phyloP scores from a whole-genome alignment of 495 filamentous ascomycete genomes.

The Daldinia grandis region DNA sequence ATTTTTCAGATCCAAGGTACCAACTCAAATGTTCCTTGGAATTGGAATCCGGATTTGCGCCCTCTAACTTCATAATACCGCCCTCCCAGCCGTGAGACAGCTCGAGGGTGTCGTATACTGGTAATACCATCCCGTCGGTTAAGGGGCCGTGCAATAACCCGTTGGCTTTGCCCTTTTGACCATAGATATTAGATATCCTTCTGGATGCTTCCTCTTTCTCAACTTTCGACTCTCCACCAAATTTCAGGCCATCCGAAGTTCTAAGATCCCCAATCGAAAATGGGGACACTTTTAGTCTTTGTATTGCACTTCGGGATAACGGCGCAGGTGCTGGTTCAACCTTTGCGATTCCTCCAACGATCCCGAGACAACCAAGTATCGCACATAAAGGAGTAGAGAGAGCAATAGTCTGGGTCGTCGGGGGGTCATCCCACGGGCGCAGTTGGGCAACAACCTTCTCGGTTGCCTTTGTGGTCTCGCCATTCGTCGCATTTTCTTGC shows the following conservation, averaged over 20 bases:
- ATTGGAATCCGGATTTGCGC: slow-evolving; percentile 55
- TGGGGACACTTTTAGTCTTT: slow-evolving; percentile 78
- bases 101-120: slow-evolving; percentile 51
- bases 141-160: slow-evolving; percentile 84
- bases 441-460: slow-evolving; percentile 79
- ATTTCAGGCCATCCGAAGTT: slow-evolving; percentile 73
- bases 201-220: slow-evolving; percentile 73
- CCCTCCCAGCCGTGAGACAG: slow-evolving; percentile 67
- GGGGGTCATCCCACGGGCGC: slow-evolving; percentile 83
- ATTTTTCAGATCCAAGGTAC: slow-evolving; percentile 78
- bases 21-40: slow-evolving; percentile 68
- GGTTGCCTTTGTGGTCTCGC: slow-evolving; percentile 63
- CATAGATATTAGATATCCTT: slow-evolving; percentile 64
- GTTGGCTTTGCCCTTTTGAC: slow-evolving; percentile 57
- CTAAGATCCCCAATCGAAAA: slow-evolving; percentile 67
- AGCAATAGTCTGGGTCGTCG: slow-evolving; percentile 77
- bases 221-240: slow-evolving; percentile 84
- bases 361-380: slow-evolving; percentile 69
- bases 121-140: slow-evolving; percentile 85
- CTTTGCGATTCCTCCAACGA: slow-evolving; percentile 88
- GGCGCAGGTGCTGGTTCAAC: slow-evolving; percentile 68
- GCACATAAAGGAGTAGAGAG: slow-evolving; percentile 79
- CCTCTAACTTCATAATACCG: slow-evolving; percentile 80
- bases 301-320: slow-evolving; percentile 47
- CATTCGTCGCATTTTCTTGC: slow-evolving; percentile 64